Evolutionary conservation across 148 eudicot genomes (phyloP).

Genomic region (Cornus florida): DNA sequence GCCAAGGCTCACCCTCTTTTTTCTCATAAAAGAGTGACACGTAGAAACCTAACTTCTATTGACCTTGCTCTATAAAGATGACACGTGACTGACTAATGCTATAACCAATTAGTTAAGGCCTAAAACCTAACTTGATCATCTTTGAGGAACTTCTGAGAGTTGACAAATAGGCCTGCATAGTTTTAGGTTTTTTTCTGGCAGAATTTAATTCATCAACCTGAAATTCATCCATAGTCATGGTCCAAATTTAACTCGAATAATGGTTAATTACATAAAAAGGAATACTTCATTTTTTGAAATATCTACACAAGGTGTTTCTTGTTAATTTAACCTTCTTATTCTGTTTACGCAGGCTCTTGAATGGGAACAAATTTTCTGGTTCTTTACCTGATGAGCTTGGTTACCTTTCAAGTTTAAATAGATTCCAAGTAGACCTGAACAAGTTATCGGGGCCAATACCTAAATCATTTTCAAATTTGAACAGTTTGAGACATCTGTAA

Average conservation of each 20-base stretch:
- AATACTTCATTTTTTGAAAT: background rate
- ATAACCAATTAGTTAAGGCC: background rate
- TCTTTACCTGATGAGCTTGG: constrained; percentile 78
- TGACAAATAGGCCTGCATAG: background rate
- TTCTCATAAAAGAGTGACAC: background rate
- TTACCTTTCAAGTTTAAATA: constrained; percentile 48
- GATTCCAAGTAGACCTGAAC: constrained; percentile 80
- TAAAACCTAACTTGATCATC: background rate
- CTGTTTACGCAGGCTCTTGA: constrained; percentile 62
- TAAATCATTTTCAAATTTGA: constrained; percentile 65
- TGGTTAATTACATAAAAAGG: background rate
- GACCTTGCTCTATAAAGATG: background rate
- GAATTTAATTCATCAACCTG: background rate
- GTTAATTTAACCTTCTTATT: background rate
- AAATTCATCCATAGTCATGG: background rate
- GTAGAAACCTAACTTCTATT: background rate
- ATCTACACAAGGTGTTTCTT: background rate
- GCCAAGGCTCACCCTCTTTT: too few species aligned
- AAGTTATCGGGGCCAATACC: constrained; percentile 74
- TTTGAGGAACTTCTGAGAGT: background rate
- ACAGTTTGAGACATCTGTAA: constrained; percentile 66
- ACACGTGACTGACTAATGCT: background rate
- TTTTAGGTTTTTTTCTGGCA: background rate
- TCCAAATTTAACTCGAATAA: background rate
- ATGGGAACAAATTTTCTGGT: constrained; percentile 82